Conservation (phyloP, 2,329 filamentous ascomycete species). For the Ophiosphaerella korrae region DNA sequence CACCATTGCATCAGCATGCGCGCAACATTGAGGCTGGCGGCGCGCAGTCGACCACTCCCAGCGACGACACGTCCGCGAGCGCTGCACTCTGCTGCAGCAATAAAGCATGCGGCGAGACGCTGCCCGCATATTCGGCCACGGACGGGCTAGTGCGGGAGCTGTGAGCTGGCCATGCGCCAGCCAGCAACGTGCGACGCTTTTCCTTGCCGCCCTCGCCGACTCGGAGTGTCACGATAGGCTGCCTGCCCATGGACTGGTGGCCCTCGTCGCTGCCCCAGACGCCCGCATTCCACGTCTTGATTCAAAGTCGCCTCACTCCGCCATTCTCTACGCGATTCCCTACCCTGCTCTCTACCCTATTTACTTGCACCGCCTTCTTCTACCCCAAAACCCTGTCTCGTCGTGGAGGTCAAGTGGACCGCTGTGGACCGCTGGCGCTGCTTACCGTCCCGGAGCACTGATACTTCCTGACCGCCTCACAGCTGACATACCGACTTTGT, state of each 20-base stretch:
- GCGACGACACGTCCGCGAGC: conserved; percentile 36
- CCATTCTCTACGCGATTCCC: background rate
- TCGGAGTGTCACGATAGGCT: conserved; percentile 29
- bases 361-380: no score
- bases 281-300: conserved; percentile 20
- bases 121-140: conserved; percentile 39
- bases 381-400: conserved; percentile 4
- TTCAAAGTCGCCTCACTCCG: conserved; percentile 34
- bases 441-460: conserved; percentile 30
- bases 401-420: conserved; percentile 21
- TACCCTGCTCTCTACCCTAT: no score
- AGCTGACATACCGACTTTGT: conserved; percentile 6
- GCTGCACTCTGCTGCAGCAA: conserved; percentile 34
- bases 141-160: conserved; percentile 21
- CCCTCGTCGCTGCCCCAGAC: conserved; percentile 14
- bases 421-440: conserved; percentile 26
- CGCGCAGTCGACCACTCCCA: conserved; percentile 30
- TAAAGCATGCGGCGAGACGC: conserved; percentile 36
- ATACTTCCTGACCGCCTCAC: conserved; percentile 39
- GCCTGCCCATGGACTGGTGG: conserved; percentile 31
- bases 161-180: conserved; percentile 42
- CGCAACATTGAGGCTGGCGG: conserved; percentile 18
- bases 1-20: conserved; percentile 32
- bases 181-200: conserved; percentile 19
- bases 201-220: conserved; percentile 31